Evolutionary conservation across 2,329 filamentous ascomycete genomes (phyloP), one percentile per base, ranked within the genome.

Genomic region (Claviceps sorghi): DNA sequence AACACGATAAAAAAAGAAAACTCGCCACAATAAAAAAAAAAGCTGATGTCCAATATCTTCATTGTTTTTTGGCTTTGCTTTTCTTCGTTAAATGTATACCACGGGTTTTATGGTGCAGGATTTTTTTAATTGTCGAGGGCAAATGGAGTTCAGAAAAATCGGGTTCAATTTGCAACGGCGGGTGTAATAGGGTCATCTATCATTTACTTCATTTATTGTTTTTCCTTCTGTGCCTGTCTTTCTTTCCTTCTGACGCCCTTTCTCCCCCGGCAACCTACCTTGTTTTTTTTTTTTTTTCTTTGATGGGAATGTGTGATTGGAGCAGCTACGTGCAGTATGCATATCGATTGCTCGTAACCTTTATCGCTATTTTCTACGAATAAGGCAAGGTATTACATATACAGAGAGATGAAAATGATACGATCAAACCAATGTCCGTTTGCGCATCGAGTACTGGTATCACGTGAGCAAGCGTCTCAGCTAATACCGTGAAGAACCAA

Each of bases 91-190:
- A 21, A 42, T 54, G 49, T 54, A 54, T 54, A 52, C 41, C 50
- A 54, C 52, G 32, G 50, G 52, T 13, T 15, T 46, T 41, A 41
- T 26, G 40, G n/a, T 22, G n/a, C 42, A 26, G n/a, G 40, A 57
- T 53, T 49, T 53, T 59, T 56, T 58, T 53, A 55, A 56, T 60
- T 59, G 53, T 57, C 53, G 21, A 22, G 40, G 15, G 45, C n/a
- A 44, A 45, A 36, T 11, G 46, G 30, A 48, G 32, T 34, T 41
- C 26, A 13, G n/a, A 32, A 48, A 38, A 21, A 19, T 30, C 15
- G 32, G 43, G 21, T 47, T 48, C 30, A 38, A 52, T 49, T 7
- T 30, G 17, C 8, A 45, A 52, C 13, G 41, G 47, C 30, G 36
- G 40, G 32, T 54, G 49, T 49, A 46, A 51, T 29, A 45, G 45